Conservation (phyloP, 2,329 filamentous ascomycete species). For the Fusarium haematococcum region DNA sequence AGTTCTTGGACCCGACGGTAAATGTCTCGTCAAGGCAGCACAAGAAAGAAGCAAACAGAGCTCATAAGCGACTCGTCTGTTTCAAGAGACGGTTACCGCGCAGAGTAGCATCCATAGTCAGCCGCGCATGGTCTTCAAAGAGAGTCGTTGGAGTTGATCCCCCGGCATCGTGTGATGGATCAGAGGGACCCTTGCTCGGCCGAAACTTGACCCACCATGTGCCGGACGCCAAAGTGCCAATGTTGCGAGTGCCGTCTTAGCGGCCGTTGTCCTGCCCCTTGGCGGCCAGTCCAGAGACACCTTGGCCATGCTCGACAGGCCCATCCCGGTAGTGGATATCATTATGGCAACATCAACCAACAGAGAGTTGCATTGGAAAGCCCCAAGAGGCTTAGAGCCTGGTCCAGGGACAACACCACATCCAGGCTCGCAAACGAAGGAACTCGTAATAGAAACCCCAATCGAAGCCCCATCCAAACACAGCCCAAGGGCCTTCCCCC, state of each 20-base stretch:
- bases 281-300: not conserved
- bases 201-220: constrained; percentile 15
- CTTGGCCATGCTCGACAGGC: constrained; percentile 11
- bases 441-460: not conserved
- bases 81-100: constrained; percentile 3
- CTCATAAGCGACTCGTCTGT: not conserved
- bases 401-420: not conserved
- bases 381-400: constrained; percentile 3
- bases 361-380: constrained; percentile 15
- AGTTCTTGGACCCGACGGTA: not conserved
- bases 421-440: not conserved
- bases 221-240: constrained; percentile 17
- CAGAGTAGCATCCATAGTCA: constrained; percentile 6
- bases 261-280: constrained; percentile 28
- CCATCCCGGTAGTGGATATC: constrained; percentile 8
- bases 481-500: not conserved
- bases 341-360: constrained; percentile 5
- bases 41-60: not conserved
- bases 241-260: constrained; percentile 27
- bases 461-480: not conserved
- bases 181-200: constrained; percentile 8
- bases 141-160: constrained; percentile 4
- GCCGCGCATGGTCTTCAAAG: not conserved
- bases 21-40: not conserved
- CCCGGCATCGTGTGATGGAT: constrained; percentile 6